Conservation (phyloP, 306 rosid species). For the Vigna reflexopilosa region DNA sequence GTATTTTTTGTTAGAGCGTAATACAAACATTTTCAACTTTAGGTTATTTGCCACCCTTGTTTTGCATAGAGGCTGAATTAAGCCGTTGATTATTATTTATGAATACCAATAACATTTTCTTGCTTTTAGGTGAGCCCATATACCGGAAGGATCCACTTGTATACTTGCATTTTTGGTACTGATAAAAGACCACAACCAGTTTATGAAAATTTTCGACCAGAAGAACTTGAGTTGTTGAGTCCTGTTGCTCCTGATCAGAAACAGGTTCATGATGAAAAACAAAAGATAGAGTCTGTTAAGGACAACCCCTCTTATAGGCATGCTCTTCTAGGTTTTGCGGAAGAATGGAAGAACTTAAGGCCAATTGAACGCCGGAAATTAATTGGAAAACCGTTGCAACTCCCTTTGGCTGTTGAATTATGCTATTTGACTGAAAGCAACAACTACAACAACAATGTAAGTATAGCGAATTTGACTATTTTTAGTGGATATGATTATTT, state of each 20-base stretch:
- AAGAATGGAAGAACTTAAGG: constrained; percentile 86
- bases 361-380: constrained; percentile 79
- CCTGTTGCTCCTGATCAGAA: constrained; percentile 52
- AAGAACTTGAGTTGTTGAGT: constrained; percentile 73
- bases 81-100: constrained; percentile 13
- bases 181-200: constrained; percentile 88
- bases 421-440: constrained; percentile 79
- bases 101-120: constrained; percentile 26
- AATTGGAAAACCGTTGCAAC: constrained; percentile 87
- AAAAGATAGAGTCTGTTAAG: constrained; percentile 46
- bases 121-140: constrained; percentile 84
- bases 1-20: constrained; percentile 20
- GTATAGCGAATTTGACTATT: constrained; percentile 38
- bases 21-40: constrained; percentile 15
- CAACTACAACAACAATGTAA: constrained; percentile 76
- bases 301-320: constrained; percentile 56
- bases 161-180: constrained; percentile 74
- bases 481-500: constrained; percentile 38
- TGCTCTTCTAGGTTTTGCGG: constrained; percentile 63
- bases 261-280: constrained; percentile 50
- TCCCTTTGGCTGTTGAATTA: constrained; percentile 80
- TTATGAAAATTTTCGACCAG: constrained; percentile 78
- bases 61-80: constrained; percentile 18
- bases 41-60: constrained; percentile 5
- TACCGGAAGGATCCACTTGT: constrained; percentile 93